Percentiles rank a stretch among this genome's conserved stretches.
phyloP scores from a whole-genome alignment of 805 yeast genomes.

The Candida silvatica region DNA sequence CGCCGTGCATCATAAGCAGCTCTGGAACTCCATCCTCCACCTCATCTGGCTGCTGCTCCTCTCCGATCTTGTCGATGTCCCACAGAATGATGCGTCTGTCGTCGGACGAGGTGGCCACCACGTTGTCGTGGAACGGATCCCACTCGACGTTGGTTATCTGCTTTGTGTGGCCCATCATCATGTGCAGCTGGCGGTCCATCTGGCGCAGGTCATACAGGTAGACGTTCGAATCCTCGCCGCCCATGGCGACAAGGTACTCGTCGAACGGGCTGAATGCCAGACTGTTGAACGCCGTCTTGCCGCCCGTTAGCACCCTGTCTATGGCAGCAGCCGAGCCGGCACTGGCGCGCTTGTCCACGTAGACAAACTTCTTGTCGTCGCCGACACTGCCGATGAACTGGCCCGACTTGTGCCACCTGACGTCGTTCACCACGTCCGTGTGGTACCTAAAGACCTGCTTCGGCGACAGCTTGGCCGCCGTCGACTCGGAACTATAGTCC shows the following conservation, averaged over 20 bases:
- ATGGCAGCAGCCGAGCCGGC: conserved; percentile 14
- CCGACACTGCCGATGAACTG: conserved; percentile 62
- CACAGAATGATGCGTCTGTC: conserved; percentile 75
- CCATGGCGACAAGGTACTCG: conserved; percentile 52
- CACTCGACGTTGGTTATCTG: conserved; percentile 68
- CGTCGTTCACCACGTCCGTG: conserved; percentile 62
- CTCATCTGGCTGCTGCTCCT: conserved; percentile 79
- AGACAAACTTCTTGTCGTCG: conserved; percentile 50
- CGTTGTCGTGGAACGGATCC: conserved; percentile 70
- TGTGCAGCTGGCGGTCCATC: conserved; percentile 39
- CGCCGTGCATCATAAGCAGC: conserved; percentile 85
- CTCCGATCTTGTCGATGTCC: conserved; percentile 76
- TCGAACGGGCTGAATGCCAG: conserved; percentile 60
- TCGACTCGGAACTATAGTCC: conserved; percentile 29
- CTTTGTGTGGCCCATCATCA: conserved; percentile 75
- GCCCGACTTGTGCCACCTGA: conserved; percentile 55
- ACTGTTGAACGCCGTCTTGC: conserved; percentile 43
- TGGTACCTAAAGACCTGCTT: conserved; percentile 30
- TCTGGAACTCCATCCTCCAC: conserved; percentile 90
- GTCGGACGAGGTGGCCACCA: conserved; percentile 66
- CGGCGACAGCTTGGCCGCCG: conserved; percentile 16
- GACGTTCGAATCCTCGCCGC: conserved; percentile 60
- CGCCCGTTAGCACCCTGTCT: conserved; percentile 17
- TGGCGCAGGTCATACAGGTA: conserved; percentile 55
- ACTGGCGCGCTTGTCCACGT: conserved; percentile 48